A percentile compares a stretch with the other conserved stretches of the same genome.
Conservation (phyloP, 2,329 filamentous ascomycete genomes). For the Mycosphaerella arachidis region DNA sequence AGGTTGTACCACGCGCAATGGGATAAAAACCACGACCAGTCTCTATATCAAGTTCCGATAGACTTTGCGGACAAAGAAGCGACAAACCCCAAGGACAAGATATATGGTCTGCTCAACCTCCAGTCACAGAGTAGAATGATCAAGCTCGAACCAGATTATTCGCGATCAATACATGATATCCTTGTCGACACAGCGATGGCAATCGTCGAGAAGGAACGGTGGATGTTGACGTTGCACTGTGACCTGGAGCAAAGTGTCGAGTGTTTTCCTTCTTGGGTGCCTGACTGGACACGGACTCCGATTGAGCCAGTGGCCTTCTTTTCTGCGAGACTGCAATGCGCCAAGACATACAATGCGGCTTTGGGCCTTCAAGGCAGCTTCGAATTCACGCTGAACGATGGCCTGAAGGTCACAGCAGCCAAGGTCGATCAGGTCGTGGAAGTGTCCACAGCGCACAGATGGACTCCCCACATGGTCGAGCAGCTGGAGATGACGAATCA, state of each 20-base stretch:
- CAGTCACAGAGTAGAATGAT: not conserved
- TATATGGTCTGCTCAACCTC: conserved; percentile 6
- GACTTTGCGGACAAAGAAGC: not conserved
- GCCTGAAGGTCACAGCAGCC: not conserved
- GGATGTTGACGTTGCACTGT: not conserved
- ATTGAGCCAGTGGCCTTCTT: not conserved
- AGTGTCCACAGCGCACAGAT: not conserved
- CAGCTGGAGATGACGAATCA: not conserved
- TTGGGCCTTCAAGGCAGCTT: not conserved
- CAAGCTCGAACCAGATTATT: conserved; percentile 2
- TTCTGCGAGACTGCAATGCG: not conserved
- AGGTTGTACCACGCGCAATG: not conserved
- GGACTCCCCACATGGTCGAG: not conserved
- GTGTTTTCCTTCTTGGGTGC: conserved; percentile 5
- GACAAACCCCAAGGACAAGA: conserved; percentile 6
- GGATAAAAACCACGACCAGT: not conserved
- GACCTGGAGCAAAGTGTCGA: not conserved
- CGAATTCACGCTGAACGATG: not conserved
- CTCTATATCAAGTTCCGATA: not conserved
- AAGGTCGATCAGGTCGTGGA: not conserved
- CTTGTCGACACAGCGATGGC: not conserved
- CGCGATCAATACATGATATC: not conserved
- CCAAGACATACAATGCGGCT: not conserved
- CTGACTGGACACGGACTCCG: conserved; percentile 4
- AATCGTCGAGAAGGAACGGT: not conserved